Evolutionary conservation across 2,329 filamentous ascomycete species (phyloP).

Genomic region (Diplocarpon rosae): DNA sequence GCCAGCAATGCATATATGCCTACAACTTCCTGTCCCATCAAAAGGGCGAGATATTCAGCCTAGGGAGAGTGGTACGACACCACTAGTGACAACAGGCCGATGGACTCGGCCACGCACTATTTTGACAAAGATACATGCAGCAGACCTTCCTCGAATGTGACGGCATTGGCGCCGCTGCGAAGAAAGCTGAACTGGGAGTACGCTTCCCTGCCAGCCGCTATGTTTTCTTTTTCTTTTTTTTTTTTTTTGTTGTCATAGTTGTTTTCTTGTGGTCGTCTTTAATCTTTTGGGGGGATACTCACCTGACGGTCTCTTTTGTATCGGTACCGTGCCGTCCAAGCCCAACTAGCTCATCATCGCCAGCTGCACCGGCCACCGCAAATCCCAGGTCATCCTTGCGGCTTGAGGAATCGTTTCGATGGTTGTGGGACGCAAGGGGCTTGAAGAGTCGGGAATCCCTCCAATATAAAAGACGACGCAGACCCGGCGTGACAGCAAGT

Average conservation of each 20-base stretch:
- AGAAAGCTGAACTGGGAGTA: constrained; percentile 18
- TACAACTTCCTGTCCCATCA: constrained; percentile 44
- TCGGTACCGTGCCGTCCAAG: constrained; percentile 33
- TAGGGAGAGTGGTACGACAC: constrained; percentile 33
- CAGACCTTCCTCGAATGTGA: constrained; percentile 38
- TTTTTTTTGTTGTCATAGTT: constrained; percentile 24
- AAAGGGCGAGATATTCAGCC: constrained; percentile 41
- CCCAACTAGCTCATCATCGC: constrained; percentile 33
- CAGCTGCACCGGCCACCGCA: constrained; percentile 40
- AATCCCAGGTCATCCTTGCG: constrained; percentile 34
- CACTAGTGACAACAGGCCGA: constrained; percentile 33
- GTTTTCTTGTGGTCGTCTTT: too few relatives aligned
- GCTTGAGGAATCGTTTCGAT: constrained; percentile 32
- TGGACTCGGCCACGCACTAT: constrained; percentile 32
- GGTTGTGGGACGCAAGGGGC: constrained; percentile 24
- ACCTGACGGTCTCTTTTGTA: constrained; percentile 31
- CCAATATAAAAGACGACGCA: constrained; percentile 18
- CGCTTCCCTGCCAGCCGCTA: neutral
- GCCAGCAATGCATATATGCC: constrained; percentile 60
- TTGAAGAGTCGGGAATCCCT: constrained; percentile 30
- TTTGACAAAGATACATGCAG: constrained; percentile 39
- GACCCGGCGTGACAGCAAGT: constrained; percentile 3
- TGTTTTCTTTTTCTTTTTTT: neutral
- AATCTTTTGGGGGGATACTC: too few relatives aligned
- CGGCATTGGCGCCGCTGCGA: constrained; percentile 27